Percentiles rank a stretch among this genome's conserved stretches.
These are phyloP conservation scores for Collybiopsis confluens DNA, from an alignment of 768 basidiomycete genomes.

Conservation along the genomic window DNA sequence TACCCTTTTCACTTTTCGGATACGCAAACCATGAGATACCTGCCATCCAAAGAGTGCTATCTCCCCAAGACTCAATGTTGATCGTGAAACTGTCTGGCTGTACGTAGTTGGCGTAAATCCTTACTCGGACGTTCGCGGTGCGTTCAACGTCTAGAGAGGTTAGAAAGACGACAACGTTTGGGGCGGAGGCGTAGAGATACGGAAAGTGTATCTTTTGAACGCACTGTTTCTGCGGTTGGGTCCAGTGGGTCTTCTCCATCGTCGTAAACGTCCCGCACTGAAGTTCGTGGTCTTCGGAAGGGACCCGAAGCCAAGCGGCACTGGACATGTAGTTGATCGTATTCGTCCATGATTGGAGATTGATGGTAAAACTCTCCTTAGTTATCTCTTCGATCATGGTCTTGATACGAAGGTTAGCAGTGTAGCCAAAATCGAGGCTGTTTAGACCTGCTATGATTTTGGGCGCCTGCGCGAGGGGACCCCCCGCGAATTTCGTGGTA, in stretches of 20 bases:
- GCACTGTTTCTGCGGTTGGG: background rate
- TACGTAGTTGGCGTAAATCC: background rate
- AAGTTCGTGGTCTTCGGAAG: background rate
- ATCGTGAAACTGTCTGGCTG: background rate
- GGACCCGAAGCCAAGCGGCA: background rate
- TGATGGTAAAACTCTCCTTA: background rate
- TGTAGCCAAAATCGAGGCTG: background rate
- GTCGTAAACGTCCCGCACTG: background rate
- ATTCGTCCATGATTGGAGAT: too few relatives aligned
- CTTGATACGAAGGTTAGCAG: background rate
- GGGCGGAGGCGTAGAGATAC: background rate
- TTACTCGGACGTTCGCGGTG: background rate
- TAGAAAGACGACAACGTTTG: background rate
- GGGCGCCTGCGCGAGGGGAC: background rate
- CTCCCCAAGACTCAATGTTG: background rate
- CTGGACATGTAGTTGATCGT: background rate
- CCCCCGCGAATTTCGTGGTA: background rate
- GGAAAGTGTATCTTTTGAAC: background rate
- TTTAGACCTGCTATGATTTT: background rate
- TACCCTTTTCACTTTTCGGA: too few relatives aligned
- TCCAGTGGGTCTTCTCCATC: background rate
- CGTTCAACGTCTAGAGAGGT: background rate
- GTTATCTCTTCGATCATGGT: background rate
- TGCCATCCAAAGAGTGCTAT: background rate
- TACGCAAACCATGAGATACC: background rate